Percentiles rank a stretch among this genome's conserved stretches.
phyloP scores from a whole-genome alignment of 495 filamentous ascomycete species.

The Aspergillus ellipticus region DNA sequence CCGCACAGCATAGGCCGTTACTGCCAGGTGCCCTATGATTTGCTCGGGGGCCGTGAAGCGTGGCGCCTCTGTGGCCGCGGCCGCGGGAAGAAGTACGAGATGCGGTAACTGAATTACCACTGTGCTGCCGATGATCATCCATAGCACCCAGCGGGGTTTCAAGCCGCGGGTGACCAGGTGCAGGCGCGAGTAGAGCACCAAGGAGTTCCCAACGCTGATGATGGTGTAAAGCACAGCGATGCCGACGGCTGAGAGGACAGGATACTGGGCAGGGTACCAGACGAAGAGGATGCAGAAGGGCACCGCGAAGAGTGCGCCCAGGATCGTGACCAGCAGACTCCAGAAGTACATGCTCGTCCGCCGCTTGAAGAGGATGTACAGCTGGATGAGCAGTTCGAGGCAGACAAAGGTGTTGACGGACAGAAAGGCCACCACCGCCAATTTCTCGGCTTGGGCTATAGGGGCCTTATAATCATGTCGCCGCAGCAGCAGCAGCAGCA shows the following conservation, averaged over 20 bases:
- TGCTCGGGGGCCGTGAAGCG: conserved; percentile 27
- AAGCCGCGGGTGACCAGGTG: conserved; percentile 29
- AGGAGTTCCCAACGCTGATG: conserved; percentile 34
- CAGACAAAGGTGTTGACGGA: conserved; percentile 33
- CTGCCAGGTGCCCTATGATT: conserved; percentile 40
- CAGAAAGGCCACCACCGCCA: conserved; percentile 32
- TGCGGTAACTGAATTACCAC: conserved; percentile 28
- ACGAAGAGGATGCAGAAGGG: conserved; percentile 27
- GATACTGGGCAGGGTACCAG: conserved; percentile 16
- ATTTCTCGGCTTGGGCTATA: conserved; percentile 3
- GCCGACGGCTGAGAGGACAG: conserved; percentile 23
- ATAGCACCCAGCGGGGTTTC: conserved; percentile 24
- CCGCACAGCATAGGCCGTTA: conserved; percentile 40
- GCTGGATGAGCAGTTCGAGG: conserved; percentile 36
- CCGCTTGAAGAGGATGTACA: conserved; percentile 40
- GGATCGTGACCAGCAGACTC: conserved; percentile 32
- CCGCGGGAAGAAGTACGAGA: conserved; percentile 24
- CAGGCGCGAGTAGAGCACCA: conserved; percentile 40
- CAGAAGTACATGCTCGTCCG: conserved; percentile 43
- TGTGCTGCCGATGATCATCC: conserved; percentile 31
- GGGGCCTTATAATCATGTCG: too few relatives aligned
- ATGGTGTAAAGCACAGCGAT: conserved; percentile 27
- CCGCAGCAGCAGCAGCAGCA: too few relatives aligned
- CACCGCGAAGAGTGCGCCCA: conserved; percentile 25
- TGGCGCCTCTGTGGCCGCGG: conserved; percentile 20